Base-by-base conservation (phyloP, 1,284 basidiomycete genomes). In the Volvariella volvacea region DNA sequence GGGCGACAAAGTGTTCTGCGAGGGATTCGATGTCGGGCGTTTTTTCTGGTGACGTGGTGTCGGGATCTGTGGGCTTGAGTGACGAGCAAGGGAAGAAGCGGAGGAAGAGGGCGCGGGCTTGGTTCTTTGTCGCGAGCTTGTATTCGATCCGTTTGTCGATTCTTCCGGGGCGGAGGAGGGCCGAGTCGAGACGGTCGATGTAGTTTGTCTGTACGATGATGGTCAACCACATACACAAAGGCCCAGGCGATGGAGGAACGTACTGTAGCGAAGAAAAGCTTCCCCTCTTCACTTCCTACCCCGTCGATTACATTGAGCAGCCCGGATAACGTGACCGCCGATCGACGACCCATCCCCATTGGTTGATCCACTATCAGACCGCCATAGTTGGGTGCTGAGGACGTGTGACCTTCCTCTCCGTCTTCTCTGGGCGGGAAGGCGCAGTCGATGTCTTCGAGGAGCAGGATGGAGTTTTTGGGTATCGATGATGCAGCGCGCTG, bases 381-480 rank as follows among this genome's bases (percentile, higher is more conserved):
- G 12, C 25, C 25, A 12, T 28, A 28, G 51, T 47, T 19, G 39
- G 25, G 30, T 25, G 20, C 20, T 20, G 32, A 39, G 4, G 39
- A 17, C 14, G 32, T 39, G 15, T 57, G 51, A 2, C 55, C 53
- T 2, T 65, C 59, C 0, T 66, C 64, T 2, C 59, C 57, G 3
- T 70, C 68, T 28, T 71, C 70, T 3, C 72, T 64, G 4, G 68
- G 65, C 1, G 68, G 58, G 53, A 78, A 77, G 0, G 74, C 74
- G 47, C 75, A 77, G 49, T 78, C 76, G 40, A 77, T 76, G 50
- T 77, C 75, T 52, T 77, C 74, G 22, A 76, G 70, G 2, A 76
- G 58, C 30, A 78, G 62, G 17, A 77, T 74, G 12, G 69, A 67
- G 38, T 69, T 61, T 46, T 73, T 73, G 3, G 74, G 76, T 22